phyloP scores from a whole-genome alignment of 2,329 filamentous ascomycete species.

The Fusarium austroafricanum region DNA sequence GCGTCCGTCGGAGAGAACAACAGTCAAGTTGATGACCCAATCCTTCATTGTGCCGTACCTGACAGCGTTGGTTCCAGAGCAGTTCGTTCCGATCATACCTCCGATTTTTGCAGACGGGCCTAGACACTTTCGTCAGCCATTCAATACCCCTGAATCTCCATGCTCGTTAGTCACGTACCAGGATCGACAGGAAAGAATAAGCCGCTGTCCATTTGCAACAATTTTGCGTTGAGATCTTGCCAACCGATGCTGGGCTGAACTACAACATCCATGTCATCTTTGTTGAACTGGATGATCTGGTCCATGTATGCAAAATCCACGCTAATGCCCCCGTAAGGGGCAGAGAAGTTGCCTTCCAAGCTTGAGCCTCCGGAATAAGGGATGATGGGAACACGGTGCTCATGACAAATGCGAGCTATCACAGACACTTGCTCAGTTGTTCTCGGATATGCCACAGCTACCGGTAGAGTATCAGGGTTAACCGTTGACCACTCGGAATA shows the following conservation, averaged over 20 bases:
- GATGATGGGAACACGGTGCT: slow-evolving; percentile 84
- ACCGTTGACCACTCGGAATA: slow-evolving; percentile 75
- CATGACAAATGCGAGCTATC: slow-evolving; percentile 77
- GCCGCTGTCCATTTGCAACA: slow-evolving; percentile 75
- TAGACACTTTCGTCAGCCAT: slow-evolving; percentile 32
- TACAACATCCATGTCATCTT: slow-evolving; percentile 91
- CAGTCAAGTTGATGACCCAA: slow-evolving; percentile 85
- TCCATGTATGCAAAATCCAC: slow-evolving; percentile 94
- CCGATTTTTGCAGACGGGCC: slow-evolving; percentile 78
- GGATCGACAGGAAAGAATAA: slow-evolving; percentile 94
- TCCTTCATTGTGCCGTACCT: slow-evolving; percentile 89
- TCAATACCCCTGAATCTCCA: not conserved
- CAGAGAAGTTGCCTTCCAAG: slow-evolving; percentile 90
- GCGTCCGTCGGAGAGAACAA: slow-evolving; percentile 81
- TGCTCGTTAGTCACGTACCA: slow-evolving; percentile 56
- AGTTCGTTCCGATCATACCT: slow-evolving; percentile 85
- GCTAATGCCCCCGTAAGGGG: slow-evolving; percentile 86
- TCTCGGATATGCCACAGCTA: slow-evolving; percentile 73
- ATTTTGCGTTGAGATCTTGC: slow-evolving; percentile 84
- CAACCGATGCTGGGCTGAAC: slow-evolving; percentile 93
- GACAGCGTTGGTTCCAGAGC: slow-evolving; percentile 82
- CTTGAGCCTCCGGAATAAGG: slow-evolving; percentile 89
- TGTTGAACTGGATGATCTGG: slow-evolving; percentile 80
- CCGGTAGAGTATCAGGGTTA: slow-evolving; percentile 69
- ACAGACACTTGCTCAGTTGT: slow-evolving; percentile 69